These are phyloP conservation scores for Fusarium hainanense DNA, from an alignment of 2,329 filamentous ascomycete genomes.

Conservation along the genomic window DNA sequence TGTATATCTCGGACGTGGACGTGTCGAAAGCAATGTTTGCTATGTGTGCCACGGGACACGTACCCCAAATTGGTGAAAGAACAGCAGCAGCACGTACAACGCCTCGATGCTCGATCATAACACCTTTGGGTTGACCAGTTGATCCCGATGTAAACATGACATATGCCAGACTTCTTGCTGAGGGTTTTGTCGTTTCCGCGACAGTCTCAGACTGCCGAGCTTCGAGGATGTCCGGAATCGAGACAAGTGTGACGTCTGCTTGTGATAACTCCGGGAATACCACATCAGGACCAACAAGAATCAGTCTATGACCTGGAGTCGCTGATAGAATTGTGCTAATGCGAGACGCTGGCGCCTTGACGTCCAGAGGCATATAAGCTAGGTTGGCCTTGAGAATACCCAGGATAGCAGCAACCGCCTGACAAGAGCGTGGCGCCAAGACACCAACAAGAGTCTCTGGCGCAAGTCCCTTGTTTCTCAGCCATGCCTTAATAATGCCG, in stretches of 20 bases:
- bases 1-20: not conserved
- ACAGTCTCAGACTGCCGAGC: not conserved
- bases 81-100: not conserved
- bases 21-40: not conserved
- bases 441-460: not conserved
- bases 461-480: not conserved
- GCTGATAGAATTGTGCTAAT: not conserved
- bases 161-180: conserved; percentile 29
- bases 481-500: not conserved
- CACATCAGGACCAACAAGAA: not conserved
- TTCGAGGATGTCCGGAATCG: not conserved
- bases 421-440: not conserved
- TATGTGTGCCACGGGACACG: not conserved
- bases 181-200: not conserved
- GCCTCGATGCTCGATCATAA: conserved; percentile 30
- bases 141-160: conserved; percentile 43
- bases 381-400: conserved; percentile 36
- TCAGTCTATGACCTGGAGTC: not conserved
- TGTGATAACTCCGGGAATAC: not conserved
- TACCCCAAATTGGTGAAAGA: not conserved
- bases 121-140: conserved; percentile 40
- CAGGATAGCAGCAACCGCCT: conserved; percentile 13
- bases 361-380: conserved; percentile 33
- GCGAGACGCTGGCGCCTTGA: conserved; percentile 5
- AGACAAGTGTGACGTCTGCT: not conserved